Evolutionary conservation across 192 early-diverging fungal genomes (phyloP), one percentile per base, ranked within the genome.

Genomic region (Spizellomyces punctatus): DNA sequence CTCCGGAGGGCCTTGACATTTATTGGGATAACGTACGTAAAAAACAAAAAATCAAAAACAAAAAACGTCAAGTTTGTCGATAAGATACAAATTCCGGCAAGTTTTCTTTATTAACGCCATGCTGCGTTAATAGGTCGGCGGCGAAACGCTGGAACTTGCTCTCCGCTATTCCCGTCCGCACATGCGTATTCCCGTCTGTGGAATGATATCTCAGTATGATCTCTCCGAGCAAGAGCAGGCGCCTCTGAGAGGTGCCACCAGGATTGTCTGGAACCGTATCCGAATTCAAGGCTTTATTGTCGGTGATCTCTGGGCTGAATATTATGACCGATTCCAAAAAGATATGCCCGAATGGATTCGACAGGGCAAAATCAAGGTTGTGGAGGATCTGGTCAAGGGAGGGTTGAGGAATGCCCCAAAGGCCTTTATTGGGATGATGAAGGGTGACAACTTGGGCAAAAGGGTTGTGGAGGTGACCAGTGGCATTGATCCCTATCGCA

Each of bases 1-100:
- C 86, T 45, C 93, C 93, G 44, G 76, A 91, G 8, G 93, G 95
- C 49, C 85, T 96, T 57, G 94, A 96, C 69, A 85, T 95, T 21
- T 70, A 70, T 46, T 59, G 22, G 8, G 58, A 70, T 58, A 70
- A 70, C 42, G 27, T 36, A 36, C 3, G 27, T 36, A 36, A 36
- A 36, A 36, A 36, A 2, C 27, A 36, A 36, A 36, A 36, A n/a
- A n/a, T n/a, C n/a, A n/a, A n/a, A n/a, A n/a, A n/a, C n/a, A n/a
- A 36, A 36, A 36, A 36, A 36, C 27, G 27, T 2, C 27, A 36
- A 36, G 1, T 36, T 36, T 36, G 27, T 36, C 27, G 27, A 36
- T 3, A 3, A 36, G 27, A 3, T 36, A 36, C 27, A 36, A 36
- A 36, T 36, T 36, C 27, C 27, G 27, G 27, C 27, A 36, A 36